Evolutionary conservation across 495 filamentous ascomycete species (phyloP).

Genomic region (Aspergillus coremiiformis): DNA sequence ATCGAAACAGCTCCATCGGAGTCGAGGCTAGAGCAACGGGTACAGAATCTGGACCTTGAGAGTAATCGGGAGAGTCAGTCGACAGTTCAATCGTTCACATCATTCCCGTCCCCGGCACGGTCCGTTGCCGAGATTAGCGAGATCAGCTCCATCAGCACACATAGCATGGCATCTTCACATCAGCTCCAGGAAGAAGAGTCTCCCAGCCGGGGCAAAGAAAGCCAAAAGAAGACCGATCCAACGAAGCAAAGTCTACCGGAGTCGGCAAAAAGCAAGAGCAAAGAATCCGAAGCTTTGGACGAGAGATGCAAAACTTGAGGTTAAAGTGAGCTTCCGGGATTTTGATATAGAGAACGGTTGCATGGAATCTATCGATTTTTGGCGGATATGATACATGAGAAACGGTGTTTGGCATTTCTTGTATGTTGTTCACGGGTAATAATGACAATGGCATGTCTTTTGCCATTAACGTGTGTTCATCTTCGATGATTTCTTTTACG

Average conservation of each 20-base stretch:
- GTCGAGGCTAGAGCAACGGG: slow-evolving; percentile 10
- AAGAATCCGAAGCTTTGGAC: not conserved
- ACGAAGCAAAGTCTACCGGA: slow-evolving; percentile 11
- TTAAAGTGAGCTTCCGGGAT: not conserved
- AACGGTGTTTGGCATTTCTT: not conserved
- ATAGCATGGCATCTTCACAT: slow-evolving; percentile 18
- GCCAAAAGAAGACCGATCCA: slow-evolving; percentile 7
- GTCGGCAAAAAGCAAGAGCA: not conserved
- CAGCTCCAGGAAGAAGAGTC: slow-evolving; percentile 2
- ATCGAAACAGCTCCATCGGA: not conserved
- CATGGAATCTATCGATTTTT: not conserved
- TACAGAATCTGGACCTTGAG: slow-evolving; percentile 21
- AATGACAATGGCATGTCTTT: not conserved
- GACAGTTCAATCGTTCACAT: slow-evolving; percentile 10
- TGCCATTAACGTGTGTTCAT: not conserved
- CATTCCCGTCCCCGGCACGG: slow-evolving; percentile 11
- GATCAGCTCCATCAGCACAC: slow-evolving; percentile 18
- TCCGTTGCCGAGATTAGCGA: slow-evolving; percentile 17
- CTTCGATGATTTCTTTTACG: not conserved
- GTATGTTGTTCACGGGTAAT: not conserved
- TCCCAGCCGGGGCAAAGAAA: slow-evolving; percentile 5
- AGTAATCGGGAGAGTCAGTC: slow-evolving; percentile 9
- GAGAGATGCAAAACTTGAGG: not conserved
- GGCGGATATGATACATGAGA: not conserved
- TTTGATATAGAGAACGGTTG: not conserved